phyloP scores from a whole-genome alignment of 768 basidiomycete species.

The Cystofilobasidium macerans region DNA sequence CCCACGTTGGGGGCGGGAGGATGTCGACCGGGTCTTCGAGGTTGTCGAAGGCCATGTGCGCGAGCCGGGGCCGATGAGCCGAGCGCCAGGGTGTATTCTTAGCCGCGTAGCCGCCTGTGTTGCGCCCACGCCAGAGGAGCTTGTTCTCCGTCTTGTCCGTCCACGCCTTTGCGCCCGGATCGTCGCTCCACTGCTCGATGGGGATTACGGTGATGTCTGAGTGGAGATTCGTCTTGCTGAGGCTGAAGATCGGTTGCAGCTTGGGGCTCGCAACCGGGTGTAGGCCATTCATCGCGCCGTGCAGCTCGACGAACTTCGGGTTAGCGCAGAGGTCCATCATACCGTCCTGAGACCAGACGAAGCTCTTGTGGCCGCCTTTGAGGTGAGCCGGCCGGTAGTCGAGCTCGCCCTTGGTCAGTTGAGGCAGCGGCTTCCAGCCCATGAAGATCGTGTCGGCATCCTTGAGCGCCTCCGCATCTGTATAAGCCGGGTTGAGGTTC shows the following conservation, averaged over 20 bases:
- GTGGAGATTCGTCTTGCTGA: constrained; percentile 33
- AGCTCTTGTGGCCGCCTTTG: constrained; percentile 27
- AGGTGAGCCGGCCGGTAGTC: background rate
- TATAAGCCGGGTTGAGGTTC: background rate
- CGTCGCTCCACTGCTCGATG: constrained; percentile 33
- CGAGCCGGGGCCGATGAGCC: constrained; percentile 33
- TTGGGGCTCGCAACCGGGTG: constrained; percentile 29
- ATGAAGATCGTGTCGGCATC: background rate
- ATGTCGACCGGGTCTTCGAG: constrained; percentile 9
- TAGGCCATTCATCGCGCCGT: constrained; percentile 36
- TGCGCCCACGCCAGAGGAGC: constrained; percentile 35
- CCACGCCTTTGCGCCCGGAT: constrained; percentile 31
- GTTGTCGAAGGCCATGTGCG: constrained; percentile 26
- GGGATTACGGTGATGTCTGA: constrained; percentile 34
- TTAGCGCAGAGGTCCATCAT: constrained; percentile 40
- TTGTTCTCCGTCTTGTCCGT: constrained; percentile 29
- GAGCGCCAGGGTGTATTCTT: constrained; percentile 30
- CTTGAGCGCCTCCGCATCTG: background rate
- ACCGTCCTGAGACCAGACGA: constrained; percentile 35
- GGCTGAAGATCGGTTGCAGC: constrained; percentile 33
- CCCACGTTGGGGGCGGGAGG: constrained; percentile 13
- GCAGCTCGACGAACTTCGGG: constrained; percentile 36
- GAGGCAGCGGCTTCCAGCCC: constrained; percentile 1
- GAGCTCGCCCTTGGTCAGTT: background rate
- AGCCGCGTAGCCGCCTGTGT: constrained; percentile 28